Conservation (phyloP, 1,284 basidiomycete species). For the Rhodotorula glutinis region DNA sequence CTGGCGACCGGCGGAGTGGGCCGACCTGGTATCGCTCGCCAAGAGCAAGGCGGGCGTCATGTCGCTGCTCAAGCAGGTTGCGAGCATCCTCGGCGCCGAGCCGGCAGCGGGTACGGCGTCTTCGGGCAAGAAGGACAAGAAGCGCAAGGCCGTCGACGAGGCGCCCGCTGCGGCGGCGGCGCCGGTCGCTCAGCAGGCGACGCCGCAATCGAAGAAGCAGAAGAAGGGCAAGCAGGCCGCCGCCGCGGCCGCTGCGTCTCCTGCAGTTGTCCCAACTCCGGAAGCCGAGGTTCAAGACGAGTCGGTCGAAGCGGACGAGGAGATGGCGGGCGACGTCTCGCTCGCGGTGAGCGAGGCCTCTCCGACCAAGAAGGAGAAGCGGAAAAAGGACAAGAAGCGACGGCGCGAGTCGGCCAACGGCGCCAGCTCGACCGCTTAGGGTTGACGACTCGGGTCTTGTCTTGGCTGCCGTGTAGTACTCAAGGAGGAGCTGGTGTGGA, state of each 20-base stretch:
- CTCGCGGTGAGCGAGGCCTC: background rate
- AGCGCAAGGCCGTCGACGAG: conserved; percentile 17
- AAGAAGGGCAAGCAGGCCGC: conserved; percentile 4
- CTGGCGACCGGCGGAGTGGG: conserved; percentile 17
- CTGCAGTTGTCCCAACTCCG: background rate
- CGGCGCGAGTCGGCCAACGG: conserved; percentile 20
- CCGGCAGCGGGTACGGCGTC: background rate
- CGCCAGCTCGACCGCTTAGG: too few species aligned
- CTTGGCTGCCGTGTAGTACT: background rate
- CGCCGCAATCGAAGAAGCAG: background rate
- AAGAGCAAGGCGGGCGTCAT: conserved; percentile 30
- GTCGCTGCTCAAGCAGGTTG: conserved; percentile 31
- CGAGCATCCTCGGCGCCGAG: conserved; percentile 18
- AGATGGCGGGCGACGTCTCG: conserved; percentile 1
- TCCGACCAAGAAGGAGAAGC: conserved; percentile 15
- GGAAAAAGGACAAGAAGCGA: conserved; percentile 32
- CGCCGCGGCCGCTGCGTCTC: background rate
- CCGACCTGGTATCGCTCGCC: conserved; percentile 14
- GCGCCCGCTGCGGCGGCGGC: background rate
- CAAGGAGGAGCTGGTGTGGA: too few species aligned
- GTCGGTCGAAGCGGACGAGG: conserved; percentile 20
- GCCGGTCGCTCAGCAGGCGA: background rate
- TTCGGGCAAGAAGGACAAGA: conserved; percentile 28
- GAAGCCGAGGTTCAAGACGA: conserved; percentile 23
- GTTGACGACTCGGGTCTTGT: too few species aligned